Percentiles rank a stretch among this genome's conserved stretches.
Conservation (phyloP, 106 monocot species). For the Dendrobium huoshanense region DNA sequence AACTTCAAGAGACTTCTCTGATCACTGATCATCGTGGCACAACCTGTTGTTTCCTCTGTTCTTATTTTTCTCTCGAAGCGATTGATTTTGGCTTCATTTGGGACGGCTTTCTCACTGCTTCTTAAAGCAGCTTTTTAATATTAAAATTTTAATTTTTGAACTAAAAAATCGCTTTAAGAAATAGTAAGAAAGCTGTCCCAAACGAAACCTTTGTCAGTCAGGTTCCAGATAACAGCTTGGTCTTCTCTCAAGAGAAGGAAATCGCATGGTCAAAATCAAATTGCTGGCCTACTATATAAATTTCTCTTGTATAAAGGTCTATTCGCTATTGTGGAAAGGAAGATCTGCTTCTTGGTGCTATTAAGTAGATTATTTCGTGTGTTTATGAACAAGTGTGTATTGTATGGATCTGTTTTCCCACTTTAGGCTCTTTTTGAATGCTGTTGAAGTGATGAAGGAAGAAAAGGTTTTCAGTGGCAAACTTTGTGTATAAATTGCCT, state of each 20-base stretch:
- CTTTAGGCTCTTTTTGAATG: neutral
- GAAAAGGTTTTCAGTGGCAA: too few species aligned
- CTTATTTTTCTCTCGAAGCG: neutral
- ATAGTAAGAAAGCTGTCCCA: too few species aligned
- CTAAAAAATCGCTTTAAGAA: too few species aligned
- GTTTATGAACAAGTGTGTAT: neutral
- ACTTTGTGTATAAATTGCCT: too few species aligned
- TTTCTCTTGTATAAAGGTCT: too few species aligned
- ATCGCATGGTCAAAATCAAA: neutral
- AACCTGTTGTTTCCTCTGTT: neutral
- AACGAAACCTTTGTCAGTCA: neutral
- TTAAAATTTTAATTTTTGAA: too few species aligned
- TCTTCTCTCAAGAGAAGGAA: too few species aligned
- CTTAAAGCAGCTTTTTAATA: too few species aligned
- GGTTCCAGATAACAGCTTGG: too few species aligned
- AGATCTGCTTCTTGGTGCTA: neutral
- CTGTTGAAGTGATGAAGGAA: neutral
- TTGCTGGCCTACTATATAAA: neutral
- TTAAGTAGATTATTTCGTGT: neutral
- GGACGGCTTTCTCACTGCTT: too few species aligned
- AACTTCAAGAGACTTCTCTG: conserved; percentile 37
- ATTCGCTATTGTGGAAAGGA: too few species aligned
- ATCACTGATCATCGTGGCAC: neutral
- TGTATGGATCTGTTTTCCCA: neutral
- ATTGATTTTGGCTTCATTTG: neutral